phyloP scores from a whole-genome alignment of 176 grass and related monocot genomes.

The Thinopyrum elongatum region DNA sequence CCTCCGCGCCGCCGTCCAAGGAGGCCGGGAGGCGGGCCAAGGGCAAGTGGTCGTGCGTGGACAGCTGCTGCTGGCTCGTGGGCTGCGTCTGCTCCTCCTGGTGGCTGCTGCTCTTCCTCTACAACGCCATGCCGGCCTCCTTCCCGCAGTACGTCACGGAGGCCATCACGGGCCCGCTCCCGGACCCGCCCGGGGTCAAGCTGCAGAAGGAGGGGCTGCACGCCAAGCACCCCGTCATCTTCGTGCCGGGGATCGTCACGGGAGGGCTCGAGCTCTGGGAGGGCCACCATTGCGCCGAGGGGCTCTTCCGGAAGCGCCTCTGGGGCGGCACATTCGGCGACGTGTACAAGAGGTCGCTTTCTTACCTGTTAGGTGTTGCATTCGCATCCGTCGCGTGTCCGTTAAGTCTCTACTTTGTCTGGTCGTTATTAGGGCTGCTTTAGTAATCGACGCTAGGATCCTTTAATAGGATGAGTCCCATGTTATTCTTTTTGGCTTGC shows the following conservation, averaged over 20 bases:
- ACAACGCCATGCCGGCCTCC: constrained; percentile 98
- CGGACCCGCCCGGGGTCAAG: constrained; percentile 90
- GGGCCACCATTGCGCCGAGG: constrained; percentile 92
- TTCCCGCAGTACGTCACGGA: constrained; percentile 95
- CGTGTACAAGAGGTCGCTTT: constrained; percentile 85
- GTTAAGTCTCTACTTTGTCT: constrained; percentile 23
- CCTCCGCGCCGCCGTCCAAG: constrained; percentile 19
- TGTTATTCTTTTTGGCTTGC: neutral
- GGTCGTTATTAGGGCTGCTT: neutral
- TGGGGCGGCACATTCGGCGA: constrained; percentile 98
- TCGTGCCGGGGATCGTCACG: constrained; percentile 96
- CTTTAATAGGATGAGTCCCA: neutral
- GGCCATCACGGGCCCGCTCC: constrained; percentile 86
- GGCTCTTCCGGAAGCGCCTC: constrained; percentile 88
- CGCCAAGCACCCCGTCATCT: constrained; percentile 88
- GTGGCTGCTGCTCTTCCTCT: constrained; percentile 94
- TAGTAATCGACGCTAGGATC: constrained; percentile 2
- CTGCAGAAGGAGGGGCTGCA: constrained; percentile 87
- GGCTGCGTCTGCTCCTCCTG: constrained; percentile 88
- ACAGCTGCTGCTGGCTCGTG: constrained; percentile 90
- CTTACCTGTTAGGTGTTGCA: neutral
- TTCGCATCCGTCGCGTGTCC: neutral
- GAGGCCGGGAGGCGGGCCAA: constrained; percentile 29
- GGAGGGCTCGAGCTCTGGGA: constrained; percentile 98
- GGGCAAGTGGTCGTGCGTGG: constrained; percentile 72